Base-by-base conservation (phyloP, 2,329 filamentous ascomycete species). In the Albophoma yamanashiensis region DNA sequence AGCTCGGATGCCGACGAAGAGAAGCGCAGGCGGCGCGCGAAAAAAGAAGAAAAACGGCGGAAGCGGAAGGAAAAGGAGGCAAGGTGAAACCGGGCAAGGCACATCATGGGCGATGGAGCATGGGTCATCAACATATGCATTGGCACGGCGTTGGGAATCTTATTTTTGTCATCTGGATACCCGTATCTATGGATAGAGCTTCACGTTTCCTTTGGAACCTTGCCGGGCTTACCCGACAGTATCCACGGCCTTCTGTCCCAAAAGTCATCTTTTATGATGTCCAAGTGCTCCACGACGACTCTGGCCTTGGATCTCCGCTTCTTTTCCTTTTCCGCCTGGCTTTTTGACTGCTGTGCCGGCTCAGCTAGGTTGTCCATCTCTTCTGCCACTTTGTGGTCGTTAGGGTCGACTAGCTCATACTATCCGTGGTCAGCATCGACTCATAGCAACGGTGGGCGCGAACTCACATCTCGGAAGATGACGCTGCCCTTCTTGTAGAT, bases 201-300 rank as follows among this genome's bases (percentile, higher is more conserved):
- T 71, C 66, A 80, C 58, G 75, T 76, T 70, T 85, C 81, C 69
- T 84, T 85, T n/a, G 86, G 86, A 66, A 87, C 78, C 68, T 83
- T 88, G 27, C 88, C 88, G 6, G 88, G 87, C 72, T 85, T 89
- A 64, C 88, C 88, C 1, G 87, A 89, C 58, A 92, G 71, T 60
- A 94, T 79, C 91, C 92, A 97, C 1, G 92, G 92, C 69, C 92
- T 81, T 67, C 81, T 82, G 64, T 91, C 82, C 94, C 94, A 99
- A 70, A 99, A 99, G 4, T 91, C 89, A 73, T 97, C 91, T 67
- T 89, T 92, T 74, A 99, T 97, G 67, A 99, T 89, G 75, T 99
- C 94, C 62, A 94, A 76, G 77, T 97, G 92, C 69, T 92, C 87
- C 43, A 95, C 81, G 42, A 90, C 83, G 55, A 99, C 86, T 58